Evolutionary conservation across 371 early-diverging fungal species (phyloP), one percentile per base, ranked within the genome.

Genomic region (Funneliformis caledonium): DNA sequence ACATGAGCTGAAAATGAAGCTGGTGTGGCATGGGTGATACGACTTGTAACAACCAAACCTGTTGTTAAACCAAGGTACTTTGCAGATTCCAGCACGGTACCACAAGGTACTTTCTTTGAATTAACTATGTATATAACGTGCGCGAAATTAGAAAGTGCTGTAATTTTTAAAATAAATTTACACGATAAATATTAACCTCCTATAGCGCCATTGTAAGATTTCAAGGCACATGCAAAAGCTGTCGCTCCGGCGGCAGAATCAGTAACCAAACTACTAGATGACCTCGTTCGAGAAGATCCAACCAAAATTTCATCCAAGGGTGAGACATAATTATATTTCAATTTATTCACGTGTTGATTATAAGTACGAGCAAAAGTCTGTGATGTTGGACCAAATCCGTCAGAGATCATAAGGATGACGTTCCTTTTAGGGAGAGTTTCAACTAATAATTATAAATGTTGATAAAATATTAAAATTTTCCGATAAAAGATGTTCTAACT

Each of bases 221-320:
- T 97, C 22, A 89, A 61, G 9, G 87, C 93, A 83, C 97, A 97
- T 1, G 96, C 85, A 86, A 95, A 97, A 0, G 97, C 97, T 0
- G 97, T 97, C 5, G 98, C 98, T 4, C 97, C 98, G 19, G 98
- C 97, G 19, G 98, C 98, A 59, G 96, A 96, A 86, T 98, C 98
- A 0, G 98, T 97, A 7, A 98, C 89, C 42, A 96, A 86, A 82
- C 93, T 92, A 77, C 87, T 85, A 33, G 92, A 92, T 80, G 95
- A 95, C 26, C 94, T 88, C 1, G 98, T 98, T 33, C 98, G 89
- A 33, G 95, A 94, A 12, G 93, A 83, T 5, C 98, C 98, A 4
- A 96, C 91, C 22, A 95, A 89, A 47, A 97, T 93, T 67, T 89
- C 83, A 86, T 98, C 98, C 22, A 98, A 86, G 0, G 96, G 93